Base-by-base conservation (phyloP, 1,284 basidiomycete species). In the Pholiota adiposa region DNA sequence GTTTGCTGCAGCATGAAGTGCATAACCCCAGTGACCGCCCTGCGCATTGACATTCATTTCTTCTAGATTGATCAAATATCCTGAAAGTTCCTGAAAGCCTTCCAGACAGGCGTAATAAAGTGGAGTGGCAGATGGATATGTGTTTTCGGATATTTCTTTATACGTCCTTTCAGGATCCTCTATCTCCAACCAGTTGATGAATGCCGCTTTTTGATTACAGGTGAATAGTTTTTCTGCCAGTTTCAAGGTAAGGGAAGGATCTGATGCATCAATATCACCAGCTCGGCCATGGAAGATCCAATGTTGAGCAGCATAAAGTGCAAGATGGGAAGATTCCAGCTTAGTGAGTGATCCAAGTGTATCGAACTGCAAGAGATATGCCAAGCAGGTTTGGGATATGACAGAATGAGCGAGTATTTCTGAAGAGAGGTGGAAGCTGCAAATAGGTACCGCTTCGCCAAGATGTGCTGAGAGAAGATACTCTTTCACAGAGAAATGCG, bases 401-500 rank as follows among this genome's bases (percentile, higher is more conserved):
- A 33, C 16, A 4, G 46, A 33, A 49, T 49, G 46, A 3, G 46
- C 23, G 25, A 16, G 14, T n/a, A 8, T n/a, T 2, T 31, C 25
- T 6, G 4, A 23, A 14, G 8, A 4, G 5, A 44, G 41, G 11
- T 44, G 41, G 14, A 44, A 44, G 9, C 21, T 8, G 3, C 27
- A 31, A 2, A 31, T 19, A 3, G 14, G 9, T 48, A 23, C 50
- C 18, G n/a, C n/a, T 4, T 8, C 6, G 7, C 36, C 18, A 29
- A 51, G 23, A 11, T 44, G 23, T 1, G 11, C 21, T 3, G 41
- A 44, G 11, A 51, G 46, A 14, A 57, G 48, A 48, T 41, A 57
- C 18, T 57, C 55, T 23, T 49, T 56, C 18, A 56, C 46, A 11
- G 54, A 56, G 23, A 56, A 56, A 19, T 56, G 54, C 2, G 46